A percentile compares a stretch with the other conserved stretches of the same genome.
phyloP scores from a whole-genome alignment of 2,329 filamentous ascomycete species.

The Colletotrichum theobromicola region DNA sequence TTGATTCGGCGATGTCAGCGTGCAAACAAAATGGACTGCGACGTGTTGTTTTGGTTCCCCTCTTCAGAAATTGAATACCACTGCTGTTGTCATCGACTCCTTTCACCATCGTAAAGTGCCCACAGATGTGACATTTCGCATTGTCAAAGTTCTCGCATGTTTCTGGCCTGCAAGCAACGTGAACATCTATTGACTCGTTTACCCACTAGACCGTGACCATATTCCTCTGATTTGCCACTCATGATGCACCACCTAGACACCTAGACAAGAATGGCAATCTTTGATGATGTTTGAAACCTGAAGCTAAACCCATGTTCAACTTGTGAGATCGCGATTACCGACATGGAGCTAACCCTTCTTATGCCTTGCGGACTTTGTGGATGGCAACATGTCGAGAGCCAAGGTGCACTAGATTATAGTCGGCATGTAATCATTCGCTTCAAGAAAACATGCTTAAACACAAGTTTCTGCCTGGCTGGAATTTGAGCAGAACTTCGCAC shows the following conservation, averaged over 20 bases:
- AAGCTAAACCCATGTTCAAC: not conserved
- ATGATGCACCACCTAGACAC: too few relatives aligned
- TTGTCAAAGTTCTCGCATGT: not conserved
- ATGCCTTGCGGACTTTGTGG: not conserved
- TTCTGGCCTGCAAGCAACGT: not conserved
- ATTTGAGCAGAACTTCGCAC: not conserved
- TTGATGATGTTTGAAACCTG: not conserved
- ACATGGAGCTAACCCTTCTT: not conserved
- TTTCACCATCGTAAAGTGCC: not conserved
- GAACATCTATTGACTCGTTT: too few relatives aligned
- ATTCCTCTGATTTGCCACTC: too few relatives aligned
- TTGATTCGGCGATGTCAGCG: too few relatives aligned
- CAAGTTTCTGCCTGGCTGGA: not conserved
- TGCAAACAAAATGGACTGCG: too few relatives aligned
- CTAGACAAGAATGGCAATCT: not conserved
- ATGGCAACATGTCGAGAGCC: too few relatives aligned
- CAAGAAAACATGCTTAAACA: not conserved
- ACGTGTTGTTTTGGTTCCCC: too few relatives aligned
- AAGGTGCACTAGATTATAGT: too few relatives aligned
- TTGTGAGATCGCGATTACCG: not conserved
- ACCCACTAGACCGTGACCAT: too few relatives aligned
- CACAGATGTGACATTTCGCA: not conserved
- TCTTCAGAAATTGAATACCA: not conserved
- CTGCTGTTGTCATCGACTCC: not conserved
- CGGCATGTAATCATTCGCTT: too few relatives aligned